Conservation (phyloP, 2,329 filamentous ascomycete species). For the Talaromyces sp. region DNA sequence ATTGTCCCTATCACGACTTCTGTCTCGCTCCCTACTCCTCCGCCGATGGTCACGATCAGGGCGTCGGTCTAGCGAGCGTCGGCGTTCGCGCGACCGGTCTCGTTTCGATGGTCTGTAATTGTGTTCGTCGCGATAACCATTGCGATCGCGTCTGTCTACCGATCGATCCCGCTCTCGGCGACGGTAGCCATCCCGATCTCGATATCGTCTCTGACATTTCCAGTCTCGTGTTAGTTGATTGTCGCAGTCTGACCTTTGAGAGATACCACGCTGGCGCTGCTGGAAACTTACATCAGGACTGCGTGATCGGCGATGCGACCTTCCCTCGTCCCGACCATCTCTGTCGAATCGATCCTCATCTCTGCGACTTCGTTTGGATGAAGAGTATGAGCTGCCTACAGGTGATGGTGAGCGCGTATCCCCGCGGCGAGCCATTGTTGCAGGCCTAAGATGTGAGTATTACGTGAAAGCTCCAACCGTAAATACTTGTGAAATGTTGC, state of each 20-base stretch:
- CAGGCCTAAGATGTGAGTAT: slow-evolving; percentile 51
- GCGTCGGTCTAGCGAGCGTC: slow-evolving; percentile 56
- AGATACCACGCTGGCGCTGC: background rate
- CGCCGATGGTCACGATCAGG: slow-evolving; percentile 57
- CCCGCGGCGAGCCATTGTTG: slow-evolving; percentile 59
- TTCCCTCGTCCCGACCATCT: slow-evolving; percentile 51
- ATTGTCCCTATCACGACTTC: slow-evolving; percentile 67
- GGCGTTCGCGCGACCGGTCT: slow-evolving; percentile 51
- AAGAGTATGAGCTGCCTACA: slow-evolving; percentile 78
- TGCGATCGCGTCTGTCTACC: slow-evolving; percentile 48
- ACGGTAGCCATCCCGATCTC: slow-evolving; percentile 54
- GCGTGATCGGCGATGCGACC: slow-evolving; percentile 45
- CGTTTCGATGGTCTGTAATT: slow-evolving; percentile 60
- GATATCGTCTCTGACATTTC: slow-evolving; percentile 57
- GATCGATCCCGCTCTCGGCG: slow-evolving; percentile 69
- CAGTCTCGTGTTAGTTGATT: slow-evolving; percentile 20
- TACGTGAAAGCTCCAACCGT: slow-evolving; percentile 36
- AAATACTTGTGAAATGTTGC: slow-evolving; percentile 7
- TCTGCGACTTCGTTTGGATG: slow-evolving; percentile 61
- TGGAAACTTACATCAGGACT: slow-evolving; percentile 47
- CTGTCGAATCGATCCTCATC: slow-evolving; percentile 53
- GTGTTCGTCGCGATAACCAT: slow-evolving; percentile 56
- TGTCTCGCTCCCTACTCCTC: slow-evolving; percentile 60
- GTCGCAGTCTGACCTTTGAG: background rate
- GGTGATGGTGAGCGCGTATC: slow-evolving; percentile 84